Base-by-base conservation (phyloP, 345 rosid genomes). In the Hibiscus trionum region DNA sequence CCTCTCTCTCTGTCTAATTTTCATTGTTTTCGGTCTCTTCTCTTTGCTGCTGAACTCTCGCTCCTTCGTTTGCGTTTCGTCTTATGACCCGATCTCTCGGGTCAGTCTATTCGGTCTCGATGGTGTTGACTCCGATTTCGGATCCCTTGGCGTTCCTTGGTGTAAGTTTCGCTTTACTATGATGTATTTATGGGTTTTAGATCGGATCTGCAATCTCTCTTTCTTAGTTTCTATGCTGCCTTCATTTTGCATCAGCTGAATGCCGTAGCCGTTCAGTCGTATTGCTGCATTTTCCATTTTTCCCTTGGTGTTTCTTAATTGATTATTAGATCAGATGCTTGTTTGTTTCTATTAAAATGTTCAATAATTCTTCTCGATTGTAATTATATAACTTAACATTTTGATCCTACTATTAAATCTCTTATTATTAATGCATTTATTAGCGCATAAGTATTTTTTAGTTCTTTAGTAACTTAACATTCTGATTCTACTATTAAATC, bases 81-180 rank as follows among this genome's bases (percentile, higher is more conserved):
- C 90, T 21, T 87, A 81, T 76, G 93, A 87, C 80, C 88, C 88
- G 1, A 79, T 63, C 37, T 85, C 96, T 47, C 91, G 97, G 75
- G 82, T 83, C 79, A 91, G 87, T 24, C 85, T 88, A 66, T 89
- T 85, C 75, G 93, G 90, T 1, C 67, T 88, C 49, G 97, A 91
- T 35, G 97, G 94, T 2, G 82, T 89, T 53, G 98, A 87, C 59
- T 90, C 96, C 26, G 97, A 93, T 72, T 96, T 96, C 74, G 99
- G 96, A 19, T 81, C 81, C 75, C 90, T 96, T 24, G 99, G 99
- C 71, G 99, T 91, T 75, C 99, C 99, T 80, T 96, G 98, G 97
- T 95, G 99, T 95, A 90, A 88, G 98, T 80, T 70, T 73, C 76
- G 76, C 9, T 56, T 37, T 59, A 42, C 46, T 42, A 0, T 42